A percentile compares a stretch with the other conserved stretches of the same genome.
These are phyloP conservation scores for Mycocalia duriaeana DNA, from an alignment of 1,284 basidiomycete species.

Conservation along the genomic window DNA sequence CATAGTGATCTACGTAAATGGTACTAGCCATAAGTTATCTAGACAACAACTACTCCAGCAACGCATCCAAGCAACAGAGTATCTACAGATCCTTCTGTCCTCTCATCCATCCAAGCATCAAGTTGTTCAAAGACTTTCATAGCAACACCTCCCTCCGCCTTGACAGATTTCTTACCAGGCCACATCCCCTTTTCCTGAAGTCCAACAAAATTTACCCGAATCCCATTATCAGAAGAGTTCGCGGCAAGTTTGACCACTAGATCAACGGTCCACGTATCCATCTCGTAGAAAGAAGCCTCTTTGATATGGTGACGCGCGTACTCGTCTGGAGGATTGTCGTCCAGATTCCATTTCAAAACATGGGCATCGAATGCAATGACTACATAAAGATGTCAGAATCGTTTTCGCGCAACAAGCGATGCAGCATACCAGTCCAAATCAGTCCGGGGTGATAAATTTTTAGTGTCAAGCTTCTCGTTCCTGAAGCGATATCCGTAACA, in stretches of 20 bases:
- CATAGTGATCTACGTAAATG: no score
- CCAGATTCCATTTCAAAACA: slow-evolving; percentile 82
- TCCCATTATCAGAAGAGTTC: slow-evolving; percentile 19
- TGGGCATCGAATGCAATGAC: slow-evolving; percentile 92
- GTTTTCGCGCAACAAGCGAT: no score
- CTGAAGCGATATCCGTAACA: slow-evolving; percentile 47
- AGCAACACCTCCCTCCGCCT: slow-evolving; percentile 47
- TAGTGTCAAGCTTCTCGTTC: slow-evolving; percentile 70
- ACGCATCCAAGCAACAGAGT: slow-evolving; percentile 64
- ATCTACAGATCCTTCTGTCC: slow-evolving; percentile 58
- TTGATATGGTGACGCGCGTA: slow-evolving; percentile 88
- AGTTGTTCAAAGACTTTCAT: slow-evolving; percentile 65
- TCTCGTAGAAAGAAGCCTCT: slow-evolving; percentile 80
- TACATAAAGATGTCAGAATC: slow-evolving; percentile 16
- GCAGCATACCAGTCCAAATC: slow-evolving; percentile 75
- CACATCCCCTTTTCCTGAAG: slow-evolving; percentile 75
- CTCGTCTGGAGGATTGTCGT: slow-evolving; percentile 68
- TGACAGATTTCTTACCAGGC: slow-evolving; percentile 65
- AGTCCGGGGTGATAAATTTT: slow-evolving; percentile 78
- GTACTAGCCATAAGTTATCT: no score
- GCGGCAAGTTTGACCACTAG: slow-evolving; percentile 55
- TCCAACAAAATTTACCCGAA: slow-evolving; percentile 64
- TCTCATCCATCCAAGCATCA: slow-evolving; percentile 61
- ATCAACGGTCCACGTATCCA: slow-evolving; percentile 67
- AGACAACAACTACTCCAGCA: slow-evolving; percentile 48